Evolutionary conservation across 1,284 basidiomycete species (phyloP), one percentile per base, ranked within the genome.

Genomic region (Earliella scabrosa): DNA sequence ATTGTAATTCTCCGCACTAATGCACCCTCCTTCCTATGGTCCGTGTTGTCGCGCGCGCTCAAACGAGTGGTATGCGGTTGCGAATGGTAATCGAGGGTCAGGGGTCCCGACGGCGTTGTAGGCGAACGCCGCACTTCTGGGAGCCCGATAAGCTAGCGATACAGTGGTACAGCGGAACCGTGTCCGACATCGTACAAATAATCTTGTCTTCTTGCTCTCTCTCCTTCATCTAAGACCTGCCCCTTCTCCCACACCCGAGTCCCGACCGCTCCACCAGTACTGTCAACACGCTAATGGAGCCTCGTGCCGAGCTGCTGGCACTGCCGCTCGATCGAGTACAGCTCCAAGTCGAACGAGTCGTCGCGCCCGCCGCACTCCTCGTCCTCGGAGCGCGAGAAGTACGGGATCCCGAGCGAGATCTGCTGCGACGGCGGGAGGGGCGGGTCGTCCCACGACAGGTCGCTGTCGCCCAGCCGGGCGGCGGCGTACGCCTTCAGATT

Each of bases 291-390:
- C 50, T 59, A 68, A 14, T 56, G 61, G 29, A 70, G 31, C 56
- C 64, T 64, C 29, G 68, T 65, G 9, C 68, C 70, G 35, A 70
- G 39, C 52, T 71, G 68, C 64, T 71, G 68, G 39, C 58, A 67
- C 29, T 69, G 63, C 18, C 70, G 63, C 47, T 69, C 68, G 46
- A 71, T 66, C 24, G 62, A 53, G 50, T 69, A 68, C 64, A 70
- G 53, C 60, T 71, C 70, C 4, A 69, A 29, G 46, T 71, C 68
- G 21, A 67, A 54, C 29, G 51, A 38, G 21, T 45, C 39, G 23
- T 43, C 23, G 35, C 11, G 20, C 14, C 11, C 21, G 29, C 24
- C 18, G 35, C 6, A 41, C 45, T 52, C 31, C 21, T 39, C 35
- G 39, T 45, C 44, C 26, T 11, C 11, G 18, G 24, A 16, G 29